A percentile compares a stretch with the other conserved stretches of the same genome.
phyloP scores from a whole-genome alignment of 768 basidiomycete species.

The Omphalotus guepiniiformis region DNA sequence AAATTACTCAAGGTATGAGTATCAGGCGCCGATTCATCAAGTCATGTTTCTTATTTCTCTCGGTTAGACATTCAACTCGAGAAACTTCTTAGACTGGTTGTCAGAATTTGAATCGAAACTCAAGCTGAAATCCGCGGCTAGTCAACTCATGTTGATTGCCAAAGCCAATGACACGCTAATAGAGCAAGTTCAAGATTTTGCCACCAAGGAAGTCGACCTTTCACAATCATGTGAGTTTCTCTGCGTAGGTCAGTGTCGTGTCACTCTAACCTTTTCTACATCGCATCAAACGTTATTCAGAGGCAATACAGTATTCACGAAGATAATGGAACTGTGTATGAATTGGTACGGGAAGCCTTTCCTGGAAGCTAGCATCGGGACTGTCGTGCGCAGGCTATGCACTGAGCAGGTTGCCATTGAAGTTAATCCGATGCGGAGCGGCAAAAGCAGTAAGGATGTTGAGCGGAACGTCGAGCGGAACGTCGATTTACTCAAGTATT shows the following conservation, averaged over 20 bases:
- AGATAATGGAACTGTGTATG: conserved; percentile 78
- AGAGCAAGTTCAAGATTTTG: conserved; percentile 65
- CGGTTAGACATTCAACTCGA: conserved; percentile 51
- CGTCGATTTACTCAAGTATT: conserved; percentile 64
- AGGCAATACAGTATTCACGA: conserved; percentile 65
- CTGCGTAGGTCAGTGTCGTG: background rate
- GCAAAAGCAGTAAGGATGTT: conserved; percentile 55
- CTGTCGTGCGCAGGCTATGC: conserved; percentile 63
- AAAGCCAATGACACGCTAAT: conserved; percentile 63
- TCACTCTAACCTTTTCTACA: conserved; percentile 22
- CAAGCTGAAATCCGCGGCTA: conserved; percentile 58
- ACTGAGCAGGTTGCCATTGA: conserved; percentile 75
- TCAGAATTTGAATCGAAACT: conserved; percentile 62
- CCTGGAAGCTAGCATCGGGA: conserved; percentile 76
- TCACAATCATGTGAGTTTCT: conserved; percentile 55
- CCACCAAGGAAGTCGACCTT: conserved; percentile 65
- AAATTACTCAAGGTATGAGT: conserved; percentile 52
- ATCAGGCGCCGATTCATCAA: background rate
- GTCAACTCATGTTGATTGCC: conserved; percentile 64
- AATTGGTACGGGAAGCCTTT: conserved; percentile 77
- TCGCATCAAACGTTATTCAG: conserved; percentile 75
- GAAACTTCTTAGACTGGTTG: conserved; percentile 75
- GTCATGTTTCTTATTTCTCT: background rate
- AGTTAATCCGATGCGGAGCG: conserved; percentile 69
- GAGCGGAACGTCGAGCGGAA: conserved; percentile 54